Conservation (phyloP, 2,329 filamentous ascomycete species). For the Zymoseptoria passerinii region DNA sequence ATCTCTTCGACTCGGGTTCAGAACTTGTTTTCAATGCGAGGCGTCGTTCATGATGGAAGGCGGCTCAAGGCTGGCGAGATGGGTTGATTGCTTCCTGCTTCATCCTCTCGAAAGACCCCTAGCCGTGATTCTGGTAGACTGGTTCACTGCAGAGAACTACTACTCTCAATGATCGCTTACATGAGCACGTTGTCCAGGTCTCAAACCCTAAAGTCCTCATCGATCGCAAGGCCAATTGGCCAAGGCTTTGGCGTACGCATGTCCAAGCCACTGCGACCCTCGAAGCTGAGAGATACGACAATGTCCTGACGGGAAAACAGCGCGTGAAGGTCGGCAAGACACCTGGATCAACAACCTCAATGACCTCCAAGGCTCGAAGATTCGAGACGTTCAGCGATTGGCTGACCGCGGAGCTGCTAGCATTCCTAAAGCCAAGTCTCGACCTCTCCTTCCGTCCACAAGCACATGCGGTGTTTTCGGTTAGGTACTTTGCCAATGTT, state of each 20-base stretch:
- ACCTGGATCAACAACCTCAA: neutral
- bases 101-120: neutral
- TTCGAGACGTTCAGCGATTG: neutral
- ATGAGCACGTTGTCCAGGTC: neutral
- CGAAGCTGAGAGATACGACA: neutral
- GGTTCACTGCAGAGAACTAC: neutral
- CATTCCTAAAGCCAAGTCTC: neutral
- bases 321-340: neutral
- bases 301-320: neutral
- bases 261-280: neutral
- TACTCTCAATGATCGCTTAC: neutral
- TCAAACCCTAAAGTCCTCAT: neutral
- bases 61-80: neutral
- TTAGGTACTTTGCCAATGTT: neutral
- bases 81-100: neutral
- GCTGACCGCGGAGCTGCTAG: neutral
- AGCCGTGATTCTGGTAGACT: neutral
- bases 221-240: neutral
- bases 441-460: neutral
- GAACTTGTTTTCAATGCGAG: neutral
- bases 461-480: neutral
- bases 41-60: too few relatives aligned
- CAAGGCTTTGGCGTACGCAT: neutral
- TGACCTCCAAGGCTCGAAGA: neutral
- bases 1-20: neutral